Evolutionary conservation across 176 grass and related monocot genomes (phyloP).

Genomic region (Oryza glaberrima): DNA sequence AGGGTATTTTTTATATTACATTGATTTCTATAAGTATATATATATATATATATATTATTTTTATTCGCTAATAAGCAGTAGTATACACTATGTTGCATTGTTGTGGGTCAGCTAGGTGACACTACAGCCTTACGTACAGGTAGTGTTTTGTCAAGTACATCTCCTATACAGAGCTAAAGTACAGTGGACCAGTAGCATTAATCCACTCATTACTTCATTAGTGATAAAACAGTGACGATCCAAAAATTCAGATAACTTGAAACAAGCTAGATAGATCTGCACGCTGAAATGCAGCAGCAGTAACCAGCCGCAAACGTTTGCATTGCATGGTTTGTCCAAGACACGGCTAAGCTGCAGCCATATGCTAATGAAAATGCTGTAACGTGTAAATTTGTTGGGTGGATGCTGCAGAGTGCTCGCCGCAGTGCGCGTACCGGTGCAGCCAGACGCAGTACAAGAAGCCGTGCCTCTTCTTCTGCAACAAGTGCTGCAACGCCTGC

Average conservation of each 20-base stretch:
- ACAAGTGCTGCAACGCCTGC: slow-evolving; percentile 54
- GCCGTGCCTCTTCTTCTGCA: slow-evolving; percentile 68
- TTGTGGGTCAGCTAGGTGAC: neutral
- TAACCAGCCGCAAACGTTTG: too few relatives aligned
- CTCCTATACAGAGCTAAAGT: neutral
- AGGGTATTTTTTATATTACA: too few relatives aligned
- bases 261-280: neutral
- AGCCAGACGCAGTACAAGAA: slow-evolving; percentile 56
- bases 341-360: too few relatives aligned
- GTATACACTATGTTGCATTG: too few relatives aligned
- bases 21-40: too few relatives aligned
- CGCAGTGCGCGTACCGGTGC: slow-evolving; percentile 52
- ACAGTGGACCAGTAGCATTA: neutral
- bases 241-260: neutral
- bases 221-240: neutral
- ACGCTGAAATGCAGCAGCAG: too few relatives aligned
- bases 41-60: too few relatives aligned
- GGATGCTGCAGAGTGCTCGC: slow-evolving; percentile 49
- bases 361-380: too few relatives aligned
- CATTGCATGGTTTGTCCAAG: too few relatives aligned
- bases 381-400: too few relatives aligned
- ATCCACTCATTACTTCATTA: neutral
- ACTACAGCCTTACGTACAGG: neutral
- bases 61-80: too few relatives aligned
- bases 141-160: neutral